Evolutionary conservation across 441 rosid species (phyloP).

Genomic region (Pelargonium fulgidum): DNA sequence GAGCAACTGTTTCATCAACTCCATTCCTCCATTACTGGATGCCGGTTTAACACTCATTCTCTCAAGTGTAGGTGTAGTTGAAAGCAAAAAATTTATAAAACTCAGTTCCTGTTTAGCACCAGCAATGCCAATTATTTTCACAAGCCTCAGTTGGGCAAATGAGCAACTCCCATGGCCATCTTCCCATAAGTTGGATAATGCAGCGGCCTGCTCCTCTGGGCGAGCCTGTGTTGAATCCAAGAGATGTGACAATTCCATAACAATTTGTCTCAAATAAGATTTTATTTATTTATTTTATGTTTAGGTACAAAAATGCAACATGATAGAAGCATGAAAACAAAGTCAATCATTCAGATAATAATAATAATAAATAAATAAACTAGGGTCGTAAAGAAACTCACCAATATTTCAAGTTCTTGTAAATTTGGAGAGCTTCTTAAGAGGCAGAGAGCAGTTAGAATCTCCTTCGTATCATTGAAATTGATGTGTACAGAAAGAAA

Average conservation of each 20-base stretch:
- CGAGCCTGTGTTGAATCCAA: slow-evolving; percentile 39
- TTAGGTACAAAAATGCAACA: neutral
- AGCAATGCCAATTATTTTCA: slow-evolving; percentile 41
- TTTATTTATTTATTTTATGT: too few species aligned
- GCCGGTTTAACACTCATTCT: slow-evolving; percentile 48
- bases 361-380: neutral
- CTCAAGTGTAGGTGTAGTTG: slow-evolving; percentile 54
- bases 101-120: slow-evolving; percentile 49
- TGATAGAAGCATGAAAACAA: neutral
- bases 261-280: neutral
- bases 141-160: slow-evolving; percentile 44
- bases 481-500: slow-evolving; percentile 59
- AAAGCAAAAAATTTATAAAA: slow-evolving; percentile 50
- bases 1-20: slow-evolving; percentile 46
- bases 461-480: slow-evolving; percentile 57
- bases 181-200: slow-evolving; percentile 34
- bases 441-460: slow-evolving; percentile 50
- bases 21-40: slow-evolving; percentile 38
- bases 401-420: slow-evolving; percentile 62
- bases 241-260: slow-evolving; percentile 13
- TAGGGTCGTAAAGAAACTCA: slow-evolving; percentile 22
- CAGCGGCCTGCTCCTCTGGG: slow-evolving; percentile 35
- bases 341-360: neutral
- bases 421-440: slow-evolving; percentile 57
- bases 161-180: slow-evolving; percentile 38